A percentile compares a stretch with the other conserved stretches of the same genome.
Evolutionary conservation across 352 stramenopile genomes (phyloP).

Genomic region (Pythium rhizo-oryzae): DNA sequence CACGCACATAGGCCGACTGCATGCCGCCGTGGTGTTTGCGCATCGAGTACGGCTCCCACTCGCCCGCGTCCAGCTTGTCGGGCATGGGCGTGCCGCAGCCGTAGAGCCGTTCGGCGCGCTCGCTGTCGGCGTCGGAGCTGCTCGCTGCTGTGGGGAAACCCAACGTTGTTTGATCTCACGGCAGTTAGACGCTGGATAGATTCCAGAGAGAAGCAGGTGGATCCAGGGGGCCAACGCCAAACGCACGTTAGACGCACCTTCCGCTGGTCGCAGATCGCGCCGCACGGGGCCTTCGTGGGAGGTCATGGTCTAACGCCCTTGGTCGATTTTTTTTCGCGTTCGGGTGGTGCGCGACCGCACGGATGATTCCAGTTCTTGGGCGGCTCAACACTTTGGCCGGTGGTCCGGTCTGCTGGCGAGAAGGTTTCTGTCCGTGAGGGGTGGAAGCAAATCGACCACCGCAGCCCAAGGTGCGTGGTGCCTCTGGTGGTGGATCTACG

Average conservation of each 20-base stretch:
- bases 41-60: slow-evolving; percentile 61
- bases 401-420: slow-evolving; percentile 6
- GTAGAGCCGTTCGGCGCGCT: slow-evolving; percentile 25
- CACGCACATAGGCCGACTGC: slow-evolving; percentile 46
- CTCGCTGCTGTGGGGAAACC: slow-evolving; percentile 18
- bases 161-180: background rate
- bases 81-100: slow-evolving; percentile 32
- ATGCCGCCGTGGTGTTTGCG: slow-evolving; percentile 53
- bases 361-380: background rate
- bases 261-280: slow-evolving; percentile 28
- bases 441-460: slow-evolving; percentile 23
- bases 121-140: slow-evolving; percentile 27
- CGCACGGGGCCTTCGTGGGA: slow-evolving; percentile 15
- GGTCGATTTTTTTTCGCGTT: background rate
- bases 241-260: slow-evolving; percentile 17
- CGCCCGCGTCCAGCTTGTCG: slow-evolving; percentile 38
- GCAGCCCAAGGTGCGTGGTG: slow-evolving; percentile 3
- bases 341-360: no score
- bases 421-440: slow-evolving; percentile 1
- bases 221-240: background rate
- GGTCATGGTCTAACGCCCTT: slow-evolving; percentile 11
- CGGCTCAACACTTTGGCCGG: background rate
- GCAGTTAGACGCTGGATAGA: background rate
- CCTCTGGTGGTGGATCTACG: slow-evolving; percentile 28
- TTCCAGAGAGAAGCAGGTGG: background rate